Conservation (phyloP, 345 rosid species). For the Hirschfeldia incana region DNA sequence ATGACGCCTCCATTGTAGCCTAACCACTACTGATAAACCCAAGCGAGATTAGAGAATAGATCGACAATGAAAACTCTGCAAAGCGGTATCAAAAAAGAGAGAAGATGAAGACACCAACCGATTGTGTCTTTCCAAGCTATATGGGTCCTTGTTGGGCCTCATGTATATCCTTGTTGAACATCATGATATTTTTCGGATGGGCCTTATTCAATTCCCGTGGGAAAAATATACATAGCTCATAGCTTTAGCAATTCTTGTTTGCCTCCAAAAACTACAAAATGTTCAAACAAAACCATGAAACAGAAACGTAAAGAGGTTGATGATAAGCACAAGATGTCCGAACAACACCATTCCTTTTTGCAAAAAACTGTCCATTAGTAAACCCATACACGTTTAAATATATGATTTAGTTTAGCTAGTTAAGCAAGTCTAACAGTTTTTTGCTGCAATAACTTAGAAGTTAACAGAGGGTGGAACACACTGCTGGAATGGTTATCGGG, state of each 20-base stretch:
- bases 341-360: not conserved
- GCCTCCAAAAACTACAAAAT: not conserved
- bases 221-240: not conserved
- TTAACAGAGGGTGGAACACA: too few relatives aligned
- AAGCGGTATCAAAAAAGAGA: not conserved
- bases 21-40: conserved; percentile 42
- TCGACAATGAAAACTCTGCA: not conserved
- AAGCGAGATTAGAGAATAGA: not conserved
- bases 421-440: too few relatives aligned
- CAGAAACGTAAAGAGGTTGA: not conserved
- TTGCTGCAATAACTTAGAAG: too few relatives aligned
- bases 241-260: not conserved
- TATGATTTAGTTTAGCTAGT: too few relatives aligned
- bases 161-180: too few relatives aligned
- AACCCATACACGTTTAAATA: too few relatives aligned
- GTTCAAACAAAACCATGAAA: not conserved
- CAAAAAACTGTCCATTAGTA: not conserved
- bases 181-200: not conserved
- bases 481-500: too few relatives aligned
- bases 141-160: conserved; percentile 20
- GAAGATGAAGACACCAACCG: not conserved
- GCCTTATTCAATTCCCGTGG: not conserved
- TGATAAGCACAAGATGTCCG: not conserved
- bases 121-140: not conserved
- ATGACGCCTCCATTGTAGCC: conserved; percentile 58